phyloP scores from a whole-genome alignment of 305 asterid genomes.

The Solanum hybrid region DNA sequence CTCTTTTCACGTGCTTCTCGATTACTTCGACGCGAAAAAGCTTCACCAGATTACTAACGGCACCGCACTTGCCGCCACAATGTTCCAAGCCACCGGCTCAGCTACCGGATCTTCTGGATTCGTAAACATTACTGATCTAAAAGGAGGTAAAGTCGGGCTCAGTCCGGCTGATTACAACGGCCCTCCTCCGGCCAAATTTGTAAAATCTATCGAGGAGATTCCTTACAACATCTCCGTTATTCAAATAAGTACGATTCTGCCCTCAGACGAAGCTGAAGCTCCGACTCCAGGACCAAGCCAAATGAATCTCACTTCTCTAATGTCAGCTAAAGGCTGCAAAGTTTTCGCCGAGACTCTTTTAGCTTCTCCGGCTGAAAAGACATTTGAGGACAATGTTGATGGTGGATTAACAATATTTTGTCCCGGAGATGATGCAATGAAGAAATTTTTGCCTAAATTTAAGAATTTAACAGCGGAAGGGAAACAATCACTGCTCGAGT shows the following conservation, averaged over 20 bases:
- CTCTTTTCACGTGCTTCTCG: conserved; percentile 76
- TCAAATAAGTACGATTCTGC: conserved; percentile 58
- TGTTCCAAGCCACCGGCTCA: conserved; percentile 77
- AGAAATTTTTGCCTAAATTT: conserved; percentile 45
- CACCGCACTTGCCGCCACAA: conserved; percentile 64
- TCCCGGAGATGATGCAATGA: conserved; percentile 83
- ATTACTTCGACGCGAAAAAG: conserved; percentile 73
- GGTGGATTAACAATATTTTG: conserved; percentile 88
- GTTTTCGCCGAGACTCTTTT: conserved; percentile 60
- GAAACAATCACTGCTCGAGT: conserved; percentile 53
- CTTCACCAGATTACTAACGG: conserved; percentile 76
- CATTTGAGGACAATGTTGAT: conserved; percentile 34
- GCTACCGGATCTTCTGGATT: conserved; percentile 79
- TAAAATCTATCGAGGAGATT: conserved; percentile 29
- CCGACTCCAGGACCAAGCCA: conserved; percentile 63
- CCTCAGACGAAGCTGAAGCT: conserved; percentile 69
- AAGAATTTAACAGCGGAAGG: conserved; percentile 47
- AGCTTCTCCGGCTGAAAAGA: conserved; percentile 45
- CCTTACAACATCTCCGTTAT: conserved; percentile 83
- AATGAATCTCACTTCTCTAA: conserved; percentile 47
- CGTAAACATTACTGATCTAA: conserved; percentile 57
- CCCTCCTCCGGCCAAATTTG: conserved; percentile 35
- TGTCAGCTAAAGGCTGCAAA: conserved; percentile 84
- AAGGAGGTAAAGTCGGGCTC: conserved; percentile 73
- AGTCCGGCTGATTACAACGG: conserved; percentile 37